Percentiles rank a stretch among this genome's conserved stretches.
Conservation (phyloP, 2,329 filamentous ascomycete genomes). For the Apiospora kogelbergensis region DNA sequence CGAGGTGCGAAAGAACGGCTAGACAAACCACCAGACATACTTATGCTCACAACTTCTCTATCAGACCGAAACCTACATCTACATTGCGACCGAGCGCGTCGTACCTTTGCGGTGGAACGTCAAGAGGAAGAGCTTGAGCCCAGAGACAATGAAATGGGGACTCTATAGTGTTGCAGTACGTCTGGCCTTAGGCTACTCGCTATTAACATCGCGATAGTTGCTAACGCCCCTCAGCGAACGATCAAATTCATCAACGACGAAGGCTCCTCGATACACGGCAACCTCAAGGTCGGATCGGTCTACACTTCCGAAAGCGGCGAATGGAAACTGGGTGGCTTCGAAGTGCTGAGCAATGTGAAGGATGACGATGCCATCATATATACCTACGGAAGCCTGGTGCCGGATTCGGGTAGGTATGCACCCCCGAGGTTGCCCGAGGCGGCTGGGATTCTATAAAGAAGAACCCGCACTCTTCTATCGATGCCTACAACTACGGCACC, state of each 20-base stretch:
- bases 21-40: not conserved
- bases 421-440: slow-evolving; percentile 82
- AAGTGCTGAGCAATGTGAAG: slow-evolving; percentile 90
- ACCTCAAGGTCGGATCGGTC: slow-evolving; percentile 79
- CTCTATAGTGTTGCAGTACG: slow-evolving; percentile 79
- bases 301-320: slow-evolving; percentile 96
- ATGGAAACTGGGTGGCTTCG: slow-evolving; percentile 95
- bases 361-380: slow-evolving; percentile 94
- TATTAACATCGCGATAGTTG: not conserved
- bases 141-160: slow-evolving; percentile 97
- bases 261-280: slow-evolving; percentile 87
- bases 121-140: slow-evolving; percentile 80
- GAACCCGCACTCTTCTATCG: slow-evolving; percentile 76
- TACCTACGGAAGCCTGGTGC: slow-evolving; percentile 84
- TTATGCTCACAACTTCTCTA: not conserved
- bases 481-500: slow-evolving; percentile 83
- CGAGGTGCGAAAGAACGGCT: slow-evolving; percentile 59
- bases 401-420: slow-evolving; percentile 80
- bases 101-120: slow-evolving; percentile 88
- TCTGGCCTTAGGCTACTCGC: not conserved
- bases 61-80: slow-evolving; percentile 90
- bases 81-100: slow-evolving; percentile 91
- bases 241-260: slow-evolving; percentile 96
- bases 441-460: slow-evolving; percentile 94
- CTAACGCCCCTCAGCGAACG: slow-evolving; percentile 61